phyloP scores from a whole-genome alignment of 129 eudicot genomes.

The Silybum marianum region DNA sequence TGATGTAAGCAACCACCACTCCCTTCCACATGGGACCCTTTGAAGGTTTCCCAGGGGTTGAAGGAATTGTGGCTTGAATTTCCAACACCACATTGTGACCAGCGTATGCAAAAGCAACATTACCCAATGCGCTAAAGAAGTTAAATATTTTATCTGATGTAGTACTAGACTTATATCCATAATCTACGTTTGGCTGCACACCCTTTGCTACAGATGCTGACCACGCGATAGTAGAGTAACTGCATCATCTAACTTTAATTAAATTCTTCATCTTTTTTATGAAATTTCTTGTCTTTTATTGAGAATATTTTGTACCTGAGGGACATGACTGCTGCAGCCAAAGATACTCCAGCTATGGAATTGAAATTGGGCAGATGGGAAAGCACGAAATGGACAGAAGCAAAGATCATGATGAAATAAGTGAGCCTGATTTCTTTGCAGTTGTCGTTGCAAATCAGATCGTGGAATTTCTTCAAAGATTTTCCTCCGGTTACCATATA shows the following conservation, averaged over 20 bases:
- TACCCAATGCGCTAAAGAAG: conserved; percentile 60
- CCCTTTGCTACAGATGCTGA: conserved; percentile 42
- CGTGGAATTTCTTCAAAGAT: conserved; percentile 28
- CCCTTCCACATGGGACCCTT: conserved; percentile 46
- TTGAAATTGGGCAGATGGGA: conserved; percentile 39
- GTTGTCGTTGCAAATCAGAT: conserved; percentile 22
- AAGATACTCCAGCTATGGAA: conserved; percentile 34
- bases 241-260: conserved; percentile 28
- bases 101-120: conserved; percentile 64
- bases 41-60: conserved; percentile 36
- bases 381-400: conserved; percentile 41
- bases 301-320: conserved; percentile 28
- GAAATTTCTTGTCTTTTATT: background rate
- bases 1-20: conserved; percentile 34
- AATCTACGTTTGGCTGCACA: conserved; percentile 49
- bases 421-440: conserved; percentile 33
- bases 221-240: conserved; percentile 66
- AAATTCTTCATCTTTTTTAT: background rate
- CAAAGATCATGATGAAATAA: conserved; percentile 54
- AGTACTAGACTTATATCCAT: conserved; percentile 32
- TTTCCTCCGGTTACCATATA: conserved; percentile 40
- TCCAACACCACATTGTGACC: conserved; percentile 60
- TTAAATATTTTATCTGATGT: conserved; percentile 42
- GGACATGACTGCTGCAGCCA: conserved; percentile 39
- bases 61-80: conserved; percentile 37